Conservation (phyloP, 2,329 filamentous ascomycete genomes). For the Neopestalotiopsis clavispora region DNA sequence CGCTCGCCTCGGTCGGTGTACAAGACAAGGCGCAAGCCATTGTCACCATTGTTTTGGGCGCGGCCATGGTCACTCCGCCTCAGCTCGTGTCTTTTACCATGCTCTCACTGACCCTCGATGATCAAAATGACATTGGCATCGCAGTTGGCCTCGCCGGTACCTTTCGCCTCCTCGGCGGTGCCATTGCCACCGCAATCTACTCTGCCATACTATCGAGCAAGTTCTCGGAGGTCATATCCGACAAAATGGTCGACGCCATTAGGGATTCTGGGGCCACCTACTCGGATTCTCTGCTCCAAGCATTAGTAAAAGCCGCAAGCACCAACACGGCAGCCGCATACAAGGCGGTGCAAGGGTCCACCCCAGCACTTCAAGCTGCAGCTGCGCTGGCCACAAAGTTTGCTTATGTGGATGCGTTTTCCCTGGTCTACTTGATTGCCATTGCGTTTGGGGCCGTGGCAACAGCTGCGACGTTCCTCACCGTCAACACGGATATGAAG, state of each 20-base stretch:
- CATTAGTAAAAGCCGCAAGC: conserved; percentile 33
- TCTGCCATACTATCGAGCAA: conserved; percentile 38
- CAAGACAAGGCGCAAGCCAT: conserved; percentile 40
- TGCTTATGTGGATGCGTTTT: conserved; percentile 40
- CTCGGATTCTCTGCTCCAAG: conserved; percentile 23
- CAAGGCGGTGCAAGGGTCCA: conserved; percentile 32
- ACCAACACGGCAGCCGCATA: conserved; percentile 40
- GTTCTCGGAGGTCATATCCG: conserved; percentile 30
- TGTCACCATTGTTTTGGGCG: conserved; percentile 35
- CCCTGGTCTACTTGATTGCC: conserved; percentile 40
- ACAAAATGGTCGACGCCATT: conserved; percentile 28
- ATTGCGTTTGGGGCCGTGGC: conserved; percentile 40
- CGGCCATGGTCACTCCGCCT: conserved; percentile 37
- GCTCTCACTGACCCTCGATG: conserved; percentile 39
- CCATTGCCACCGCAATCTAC: conserved; percentile 44
- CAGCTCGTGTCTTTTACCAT: conserved; percentile 39
- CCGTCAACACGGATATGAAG: conserved; percentile 33
- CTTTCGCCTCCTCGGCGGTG: conserved; percentile 41
- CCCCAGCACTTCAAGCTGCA: conserved; percentile 30
- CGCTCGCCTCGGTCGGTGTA: conserved; percentile 37
- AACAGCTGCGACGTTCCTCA: conserved; percentile 34
- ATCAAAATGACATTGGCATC: conserved; percentile 40
- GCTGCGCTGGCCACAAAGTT: conserved; percentile 35
- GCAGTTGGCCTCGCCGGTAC: conserved; percentile 42
- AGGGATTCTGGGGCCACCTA: conserved; percentile 25